Evolutionary conservation across 805 yeast genomes (phyloP).

Genomic region (Ogataea polymorpha): DNA sequence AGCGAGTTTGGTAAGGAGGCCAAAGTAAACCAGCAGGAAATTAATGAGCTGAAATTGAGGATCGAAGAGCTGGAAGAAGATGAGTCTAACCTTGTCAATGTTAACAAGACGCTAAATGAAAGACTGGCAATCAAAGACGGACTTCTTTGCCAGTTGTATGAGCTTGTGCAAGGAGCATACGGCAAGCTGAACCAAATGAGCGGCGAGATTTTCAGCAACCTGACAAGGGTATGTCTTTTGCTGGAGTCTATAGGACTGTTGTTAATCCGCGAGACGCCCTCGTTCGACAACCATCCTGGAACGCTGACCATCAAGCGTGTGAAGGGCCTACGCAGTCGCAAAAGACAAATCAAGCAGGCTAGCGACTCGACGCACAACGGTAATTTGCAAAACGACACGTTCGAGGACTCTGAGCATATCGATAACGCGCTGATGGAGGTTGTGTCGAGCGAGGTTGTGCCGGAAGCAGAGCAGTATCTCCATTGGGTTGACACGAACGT

Average conservation of each 20-base stretch:
- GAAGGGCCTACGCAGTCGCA: slow-evolving; percentile 63
- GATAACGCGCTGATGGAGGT: slow-evolving; percentile 39
- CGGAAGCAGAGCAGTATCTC: slow-evolving; percentile 37
- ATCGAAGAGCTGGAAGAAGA: slow-evolving; percentile 50
- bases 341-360: slow-evolving; percentile 27
- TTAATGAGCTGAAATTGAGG: slow-evolving; percentile 41
- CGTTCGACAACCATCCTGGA: slow-evolving; percentile 30
- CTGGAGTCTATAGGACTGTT: slow-evolving; percentile 78
- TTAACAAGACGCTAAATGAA: slow-evolving; percentile 38
- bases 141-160: slow-evolving; percentile 19
- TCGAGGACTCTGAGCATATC: slow-evolving; percentile 24
- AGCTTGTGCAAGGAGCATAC: slow-evolving; percentile 24
- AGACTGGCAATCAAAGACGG: slow-evolving; percentile 25
- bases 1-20: slow-evolving; percentile 55
- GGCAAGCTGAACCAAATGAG: slow-evolving; percentile 43
- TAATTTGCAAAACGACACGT: slow-evolving; percentile 30
- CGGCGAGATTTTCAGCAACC: slow-evolving; percentile 33
- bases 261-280: slow-evolving; percentile 42
- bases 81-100: slow-evolving; percentile 39
- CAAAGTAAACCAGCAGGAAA: slow-evolving; percentile 45
- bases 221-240: slow-evolving; percentile 51
- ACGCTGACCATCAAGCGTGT: slow-evolving; percentile 64
- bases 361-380: slow-evolving; percentile 14
- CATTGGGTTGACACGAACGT: slow-evolving; percentile 47
- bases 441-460: slow-evolving; percentile 34